Conservation (phyloP, 2,329 filamentous ascomycete species). For the Eutypa lata region DNA sequence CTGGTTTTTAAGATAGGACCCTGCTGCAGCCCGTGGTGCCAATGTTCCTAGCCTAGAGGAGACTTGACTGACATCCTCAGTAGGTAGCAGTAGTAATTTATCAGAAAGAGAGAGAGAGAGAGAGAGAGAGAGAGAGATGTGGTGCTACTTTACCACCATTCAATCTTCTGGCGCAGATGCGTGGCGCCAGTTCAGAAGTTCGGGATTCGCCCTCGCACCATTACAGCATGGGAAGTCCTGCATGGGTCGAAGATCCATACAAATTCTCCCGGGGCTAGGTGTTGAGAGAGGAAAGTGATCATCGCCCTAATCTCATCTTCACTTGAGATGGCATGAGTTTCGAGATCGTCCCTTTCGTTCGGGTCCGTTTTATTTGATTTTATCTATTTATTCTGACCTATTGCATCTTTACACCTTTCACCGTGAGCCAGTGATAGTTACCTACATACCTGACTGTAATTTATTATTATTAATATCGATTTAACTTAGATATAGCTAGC, state of each 20-base stretch:
- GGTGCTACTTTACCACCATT: too few relatives aligned
- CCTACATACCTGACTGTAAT: too few relatives aligned
- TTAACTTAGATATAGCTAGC: too few relatives aligned
- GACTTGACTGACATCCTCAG: too few relatives aligned
- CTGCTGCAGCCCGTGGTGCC: neutral
- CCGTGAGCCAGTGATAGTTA: too few relatives aligned
- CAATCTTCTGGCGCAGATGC: neutral
- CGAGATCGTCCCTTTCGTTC: neutral
- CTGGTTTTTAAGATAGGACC: neutral
- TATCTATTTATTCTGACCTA: neutral
- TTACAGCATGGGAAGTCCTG: neutral
- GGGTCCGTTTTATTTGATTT: neutral
- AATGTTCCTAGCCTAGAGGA: neutral
- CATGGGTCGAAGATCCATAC: neutral
- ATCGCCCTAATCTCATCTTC: neutral
- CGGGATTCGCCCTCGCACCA: neutral
- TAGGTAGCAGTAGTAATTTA: neutral
- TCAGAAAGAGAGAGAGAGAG: too few relatives aligned
- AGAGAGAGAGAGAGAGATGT: too few relatives aligned
- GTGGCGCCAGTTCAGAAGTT: neutral
- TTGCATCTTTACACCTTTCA: neutral
- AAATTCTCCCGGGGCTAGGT: neutral
- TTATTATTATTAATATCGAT: too few relatives aligned
- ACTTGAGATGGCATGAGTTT: neutral
- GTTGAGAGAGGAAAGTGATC: neutral